A percentile compares a stretch with the other conserved stretches of the same genome.
These are phyloP conservation scores for Beauveria bassiana DNA, from an alignment of 2,329 filamentous ascomycete species.

Conservation along the genomic window DNA sequence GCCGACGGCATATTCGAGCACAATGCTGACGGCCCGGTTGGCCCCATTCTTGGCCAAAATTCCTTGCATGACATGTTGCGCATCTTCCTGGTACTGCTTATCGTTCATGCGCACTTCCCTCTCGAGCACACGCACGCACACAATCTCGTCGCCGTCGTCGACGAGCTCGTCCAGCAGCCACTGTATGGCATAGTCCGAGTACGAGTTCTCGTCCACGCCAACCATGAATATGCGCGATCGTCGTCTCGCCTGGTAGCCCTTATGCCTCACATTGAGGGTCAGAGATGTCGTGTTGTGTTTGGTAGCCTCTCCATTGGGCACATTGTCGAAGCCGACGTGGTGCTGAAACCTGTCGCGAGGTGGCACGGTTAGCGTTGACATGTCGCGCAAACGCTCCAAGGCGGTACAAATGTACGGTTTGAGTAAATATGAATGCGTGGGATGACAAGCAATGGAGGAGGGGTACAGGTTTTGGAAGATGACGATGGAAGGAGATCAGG, in stretches of 20 bases:
- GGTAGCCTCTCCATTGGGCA: conserved; percentile 49
- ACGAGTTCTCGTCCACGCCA: conserved; percentile 83
- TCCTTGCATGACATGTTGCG: conserved; percentile 62
- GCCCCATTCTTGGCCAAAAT: conserved; percentile 72
- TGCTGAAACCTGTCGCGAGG: conserved; percentile 45
- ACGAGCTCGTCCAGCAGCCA: conserved; percentile 90
- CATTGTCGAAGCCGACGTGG: conserved; percentile 55
- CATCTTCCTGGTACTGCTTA: conserved; percentile 68
- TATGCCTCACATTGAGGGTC: conserved; percentile 78
- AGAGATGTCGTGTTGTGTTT: conserved; percentile 59
- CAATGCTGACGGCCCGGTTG: conserved; percentile 76
- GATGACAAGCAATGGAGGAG: neutral
- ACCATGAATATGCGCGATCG: conserved; percentile 84
- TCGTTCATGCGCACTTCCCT: conserved; percentile 67
- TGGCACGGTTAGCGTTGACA: conserved; percentile 37
- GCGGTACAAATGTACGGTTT: neutral
- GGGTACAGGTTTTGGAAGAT: neutral
- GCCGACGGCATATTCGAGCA: conserved; percentile 81
- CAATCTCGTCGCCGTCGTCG: conserved; percentile 87
- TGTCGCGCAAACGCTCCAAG: conserved; percentile 16
- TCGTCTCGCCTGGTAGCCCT: conserved; percentile 73
- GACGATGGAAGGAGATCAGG: neutral
- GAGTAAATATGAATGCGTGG: neutral
- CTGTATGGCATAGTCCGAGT: conserved; percentile 85
- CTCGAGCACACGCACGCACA: conserved; percentile 82